Percentiles rank a stretch among this genome's conserved stretches.
phyloP scores from a whole-genome alignment of 2,329 filamentous ascomycete species.

The Thielaviopsis cerberus region DNA sequence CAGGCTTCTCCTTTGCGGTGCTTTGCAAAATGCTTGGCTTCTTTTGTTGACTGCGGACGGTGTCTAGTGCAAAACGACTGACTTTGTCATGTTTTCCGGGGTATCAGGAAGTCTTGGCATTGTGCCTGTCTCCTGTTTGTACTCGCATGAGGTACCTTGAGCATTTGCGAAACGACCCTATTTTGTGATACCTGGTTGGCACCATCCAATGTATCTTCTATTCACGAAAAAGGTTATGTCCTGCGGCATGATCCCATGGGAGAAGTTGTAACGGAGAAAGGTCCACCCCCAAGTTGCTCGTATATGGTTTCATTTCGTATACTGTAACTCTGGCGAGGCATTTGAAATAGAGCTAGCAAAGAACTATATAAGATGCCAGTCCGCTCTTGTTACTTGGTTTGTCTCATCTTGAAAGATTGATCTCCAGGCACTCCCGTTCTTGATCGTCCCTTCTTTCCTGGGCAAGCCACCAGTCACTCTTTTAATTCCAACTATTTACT shows the following conservation, averaged over 20 bases:
- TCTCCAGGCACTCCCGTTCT: background rate
- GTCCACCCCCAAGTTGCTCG: background rate
- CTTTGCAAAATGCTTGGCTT: background rate
- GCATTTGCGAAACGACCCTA: background rate
- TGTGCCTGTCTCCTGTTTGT: background rate
- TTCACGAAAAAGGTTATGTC: background rate
- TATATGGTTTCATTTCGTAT: background rate
- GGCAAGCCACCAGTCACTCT: background rate
- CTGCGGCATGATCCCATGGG: background rate
- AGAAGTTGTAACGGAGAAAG: background rate
- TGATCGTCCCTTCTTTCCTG: background rate
- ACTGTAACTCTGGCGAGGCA: background rate
- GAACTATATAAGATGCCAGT: background rate
- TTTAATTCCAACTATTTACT: background rate
- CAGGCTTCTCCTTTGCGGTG: background rate
- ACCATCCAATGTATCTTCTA: background rate
- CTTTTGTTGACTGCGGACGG: background rate
- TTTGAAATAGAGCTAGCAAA: background rate
- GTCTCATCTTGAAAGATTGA: background rate
- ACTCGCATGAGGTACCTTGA: no score
- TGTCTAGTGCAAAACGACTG: no score
- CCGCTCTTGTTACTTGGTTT: background rate
- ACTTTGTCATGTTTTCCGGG: background rate
- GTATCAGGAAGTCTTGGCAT: background rate
- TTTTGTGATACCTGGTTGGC: background rate